Conservation (phyloP, 352 stramenopile genomes). For the Phytophthora colocasiae region DNA sequence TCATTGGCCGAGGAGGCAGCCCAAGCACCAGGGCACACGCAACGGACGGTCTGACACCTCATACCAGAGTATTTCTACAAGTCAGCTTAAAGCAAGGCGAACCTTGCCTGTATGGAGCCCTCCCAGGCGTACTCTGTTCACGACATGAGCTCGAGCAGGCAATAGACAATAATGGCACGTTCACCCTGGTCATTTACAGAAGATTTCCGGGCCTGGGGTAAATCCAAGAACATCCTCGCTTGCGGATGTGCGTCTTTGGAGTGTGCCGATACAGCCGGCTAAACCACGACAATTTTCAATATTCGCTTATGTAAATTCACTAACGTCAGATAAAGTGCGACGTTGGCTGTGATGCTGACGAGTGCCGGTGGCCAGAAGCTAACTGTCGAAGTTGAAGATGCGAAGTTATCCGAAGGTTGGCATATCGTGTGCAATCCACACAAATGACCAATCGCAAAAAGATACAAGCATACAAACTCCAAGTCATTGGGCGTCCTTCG, state of each 20-base stretch:
- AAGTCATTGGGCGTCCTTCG: slow-evolving; percentile 26
- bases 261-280: no score
- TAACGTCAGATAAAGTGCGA: slow-evolving; percentile 27
- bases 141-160: neutral
- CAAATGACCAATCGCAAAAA: slow-evolving; percentile 11
- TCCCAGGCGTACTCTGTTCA: neutral
- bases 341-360: slow-evolving; percentile 48
- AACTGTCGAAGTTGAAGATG: no score
- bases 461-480: slow-evolving; percentile 35
- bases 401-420: slow-evolving; percentile 8
- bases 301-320: neutral
- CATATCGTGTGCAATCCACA: slow-evolving; percentile 3
- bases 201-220: neutral
- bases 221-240: neutral
- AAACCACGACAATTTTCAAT: no score
- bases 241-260: no score
- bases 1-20: no score
- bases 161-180: neutral
- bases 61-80: neutral
- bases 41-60: neutral
- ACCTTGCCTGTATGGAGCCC: neutral
- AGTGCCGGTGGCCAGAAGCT: no score
- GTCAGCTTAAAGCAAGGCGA: neutral
- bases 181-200: neutral
- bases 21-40: no score